Base-by-base conservation (phyloP, 306 rosid species). In the Acacia confusa region DNA sequence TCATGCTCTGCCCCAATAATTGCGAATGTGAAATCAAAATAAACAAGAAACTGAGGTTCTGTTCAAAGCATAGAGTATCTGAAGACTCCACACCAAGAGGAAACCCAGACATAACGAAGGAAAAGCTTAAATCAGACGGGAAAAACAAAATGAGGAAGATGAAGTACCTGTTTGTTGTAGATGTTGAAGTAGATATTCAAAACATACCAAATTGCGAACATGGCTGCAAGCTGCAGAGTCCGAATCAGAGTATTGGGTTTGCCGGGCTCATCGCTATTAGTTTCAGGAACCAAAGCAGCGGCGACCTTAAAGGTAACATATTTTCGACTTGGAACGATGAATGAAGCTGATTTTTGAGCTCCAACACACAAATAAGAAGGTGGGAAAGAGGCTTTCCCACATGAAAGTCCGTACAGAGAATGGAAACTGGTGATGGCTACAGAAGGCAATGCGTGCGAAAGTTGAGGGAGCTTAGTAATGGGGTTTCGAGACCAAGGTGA, bases 191-290 rank as follows among this genome's bases (percentile, higher is more conserved):
- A 88, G 75, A 93, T 90, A 74, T 93, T 93, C 86, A 91, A 81
- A 82, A 91, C 81, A 77, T 91, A 93, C 97, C 94, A 93, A 87
- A 76, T 77, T 10, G 85, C 91, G 78, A 93, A 86, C 97, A 91
- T 91, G 83, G 83, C 80, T 3, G 88, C 92, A 64, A 91, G 96
- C 81, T 64, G 91, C 24, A 87, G 79, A 76, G 86, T 80, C 36
- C 67, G 84, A 50, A 76, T 52, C 58, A 83, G 19, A 2, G 40
- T 72, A 68, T 61, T 77, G 10, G 76, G 36, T 53, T 81, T 86
- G 34, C 65, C 44, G 0, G 86, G 80, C 30, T 89, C 88, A 1
- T 79, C 87, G 8, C 79, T 78, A 6, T 78, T 82, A 40, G 82
- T 72, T 15, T 80, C 89, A 0, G 97, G 85, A 11, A 82, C 30